These are phyloP conservation scores for Xylaria sp. DNA, from an alignment of 495 filamentous ascomycete genomes.

Conservation along the genomic window DNA sequence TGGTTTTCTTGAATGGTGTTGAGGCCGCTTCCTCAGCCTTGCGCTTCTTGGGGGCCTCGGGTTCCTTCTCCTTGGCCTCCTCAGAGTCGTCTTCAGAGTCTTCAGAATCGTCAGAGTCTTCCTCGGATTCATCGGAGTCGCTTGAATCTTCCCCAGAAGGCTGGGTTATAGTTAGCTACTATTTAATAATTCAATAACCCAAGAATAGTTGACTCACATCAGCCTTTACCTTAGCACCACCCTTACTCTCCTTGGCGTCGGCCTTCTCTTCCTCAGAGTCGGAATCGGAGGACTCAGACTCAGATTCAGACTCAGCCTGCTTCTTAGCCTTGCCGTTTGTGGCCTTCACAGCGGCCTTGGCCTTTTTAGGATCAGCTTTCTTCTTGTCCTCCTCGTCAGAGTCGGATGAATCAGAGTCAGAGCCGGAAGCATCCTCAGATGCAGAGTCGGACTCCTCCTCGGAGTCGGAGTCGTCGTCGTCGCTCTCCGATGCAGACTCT, in stretches of 20 bases:
- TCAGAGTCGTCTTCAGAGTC: constrained; percentile 56
- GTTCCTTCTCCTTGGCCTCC: constrained; percentile 60
- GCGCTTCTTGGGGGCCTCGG: constrained; percentile 81
- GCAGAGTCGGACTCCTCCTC: constrained; percentile 43
- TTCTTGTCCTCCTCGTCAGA: constrained; percentile 48
- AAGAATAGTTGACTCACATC: constrained; percentile 36
- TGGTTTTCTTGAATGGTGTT: constrained; percentile 78
- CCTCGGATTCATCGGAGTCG: constrained; percentile 27
- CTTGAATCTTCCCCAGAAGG: constrained; percentile 14
- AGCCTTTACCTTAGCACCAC: constrained; percentile 12
- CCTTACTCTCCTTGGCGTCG: constrained; percentile 15
- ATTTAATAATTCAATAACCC: constrained; percentile 32
- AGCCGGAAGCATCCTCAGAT: constrained; percentile 38
- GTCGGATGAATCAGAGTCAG: constrained; percentile 47
- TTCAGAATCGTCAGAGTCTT: constrained; percentile 46
- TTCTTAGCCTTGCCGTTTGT: constrained; percentile 38
- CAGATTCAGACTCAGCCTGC: constrained; percentile 30
- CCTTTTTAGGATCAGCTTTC: constrained; percentile 53
- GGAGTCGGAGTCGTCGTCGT: constrained; percentile 29
- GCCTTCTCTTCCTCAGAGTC: constrained; percentile 50
- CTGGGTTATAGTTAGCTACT: constrained; percentile 22
- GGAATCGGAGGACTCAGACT: constrained; percentile 29
- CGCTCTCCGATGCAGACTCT: constrained; percentile 40
- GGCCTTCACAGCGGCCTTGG: constrained; percentile 46
- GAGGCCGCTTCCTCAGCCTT: constrained; percentile 76